Base-by-base conservation (phyloP, 2,329 filamentous ascomycete genomes). In the Blumeria graminis region DNA sequence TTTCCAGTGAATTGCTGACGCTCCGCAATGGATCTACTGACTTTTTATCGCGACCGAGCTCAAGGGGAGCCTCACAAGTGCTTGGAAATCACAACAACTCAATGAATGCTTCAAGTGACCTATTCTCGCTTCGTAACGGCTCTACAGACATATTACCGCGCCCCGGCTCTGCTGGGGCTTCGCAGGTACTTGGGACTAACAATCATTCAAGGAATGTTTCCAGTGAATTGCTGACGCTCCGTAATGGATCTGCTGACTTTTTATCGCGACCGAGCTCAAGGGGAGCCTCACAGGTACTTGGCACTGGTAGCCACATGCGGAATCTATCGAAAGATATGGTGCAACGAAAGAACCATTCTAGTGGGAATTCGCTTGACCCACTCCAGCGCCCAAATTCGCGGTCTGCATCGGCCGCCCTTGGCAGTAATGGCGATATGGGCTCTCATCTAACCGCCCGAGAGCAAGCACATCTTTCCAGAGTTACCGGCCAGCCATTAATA, bases 401-500 rank as follows among this genome's bases (percentile, higher is more conserved):
- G 48, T 77, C 78, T 10, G 73, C 80, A 9, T 73, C 71, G 43
- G 61, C 60, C 9, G 59, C 62, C 18, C 60, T 59, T 28, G 62
- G 61, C 6, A 55, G 41, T 14, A 59, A 56, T 35, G 45, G 10
- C 57, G 71, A 71, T 53, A 74, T 78, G 60, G 69, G 75, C 28
- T 69, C 71, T 0, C 77, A 82, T 57, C 73, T 94, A n/a, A 88
- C 85, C 18, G 88, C 88, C 16, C 79, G 84, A 14, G 88, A 94
- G 68, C 88, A 93, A 66, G 86, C 93, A 68, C 83, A 93, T 62
- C 76, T 94, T n/a, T 85, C 88, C 9, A 79, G 84, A 39, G 74
- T 86, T 62, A 94, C 87, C 0, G 84, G 85, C 0, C 81, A 80
- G 0, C 84, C 88, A 0, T 71, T 94, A 54, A 71, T 93, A 65